Percentiles rank a stretch among this genome's conserved stretches.
Conservation (phyloP, 139 green algal species). For the Limnomonas spitsbergensis region DNA sequence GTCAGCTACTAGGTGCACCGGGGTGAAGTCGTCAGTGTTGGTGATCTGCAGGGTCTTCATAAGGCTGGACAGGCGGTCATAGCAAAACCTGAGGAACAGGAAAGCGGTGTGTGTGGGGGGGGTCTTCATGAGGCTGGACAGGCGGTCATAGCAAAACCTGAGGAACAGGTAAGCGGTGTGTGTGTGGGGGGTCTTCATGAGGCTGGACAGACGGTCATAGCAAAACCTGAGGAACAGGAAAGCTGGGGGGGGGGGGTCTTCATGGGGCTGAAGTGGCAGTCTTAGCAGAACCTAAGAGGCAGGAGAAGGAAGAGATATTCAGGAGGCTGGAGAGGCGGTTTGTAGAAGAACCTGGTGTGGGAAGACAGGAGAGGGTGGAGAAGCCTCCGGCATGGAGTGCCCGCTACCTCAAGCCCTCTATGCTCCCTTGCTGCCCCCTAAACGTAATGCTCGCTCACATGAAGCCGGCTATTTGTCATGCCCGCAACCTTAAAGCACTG, state of each 20-base stretch:
- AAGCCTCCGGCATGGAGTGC: too few relatives aligned
- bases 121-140: constrained; percentile 89
- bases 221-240: constrained; percentile 87
- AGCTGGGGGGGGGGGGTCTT: constrained; percentile 95
- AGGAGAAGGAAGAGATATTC: constrained; percentile 90
- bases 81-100: constrained; percentile 92
- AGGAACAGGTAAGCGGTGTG: constrained; percentile 68
- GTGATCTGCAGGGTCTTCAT: constrained; percentile 96
- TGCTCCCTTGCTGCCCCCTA: too few relatives aligned
- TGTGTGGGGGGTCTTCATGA: constrained; percentile 96
- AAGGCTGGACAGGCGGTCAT: constrained; percentile 90
- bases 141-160: constrained; percentile 96
- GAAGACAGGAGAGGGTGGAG: background rate
- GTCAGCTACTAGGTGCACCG: constrained; percentile 86
- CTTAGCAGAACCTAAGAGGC: constrained; percentile 94
- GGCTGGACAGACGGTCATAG: constrained; percentile 90
- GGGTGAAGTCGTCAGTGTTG: constrained; percentile 88
- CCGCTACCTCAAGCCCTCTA: too few relatives aligned
- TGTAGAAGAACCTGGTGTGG: constrained; percentile 89
- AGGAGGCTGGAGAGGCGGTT: constrained; percentile 87
- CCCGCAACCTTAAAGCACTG: too few relatives aligned
- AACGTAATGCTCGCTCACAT: too few relatives aligned
- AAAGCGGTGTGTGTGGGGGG: constrained; percentile 88
- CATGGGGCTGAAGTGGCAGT: constrained; percentile 86
- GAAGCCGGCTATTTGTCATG: too few relatives aligned